Conservation (phyloP, 345 rosid species). For the Limnanthes douglasii region DNA sequence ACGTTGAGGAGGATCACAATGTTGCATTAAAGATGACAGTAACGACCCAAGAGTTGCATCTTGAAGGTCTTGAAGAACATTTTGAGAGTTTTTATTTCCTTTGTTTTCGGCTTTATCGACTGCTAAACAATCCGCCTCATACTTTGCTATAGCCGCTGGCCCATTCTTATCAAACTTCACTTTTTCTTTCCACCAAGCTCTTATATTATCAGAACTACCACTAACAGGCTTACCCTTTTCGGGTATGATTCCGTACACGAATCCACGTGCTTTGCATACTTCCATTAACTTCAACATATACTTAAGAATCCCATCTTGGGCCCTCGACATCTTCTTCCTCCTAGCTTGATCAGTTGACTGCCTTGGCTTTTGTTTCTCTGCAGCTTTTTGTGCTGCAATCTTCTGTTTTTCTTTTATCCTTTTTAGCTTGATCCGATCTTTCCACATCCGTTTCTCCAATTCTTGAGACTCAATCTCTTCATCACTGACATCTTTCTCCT, state of each 20-base stretch:
- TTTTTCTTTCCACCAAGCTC: conserved; percentile 99
- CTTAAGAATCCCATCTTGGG: conserved; percentile 98
- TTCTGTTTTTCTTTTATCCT: conserved; percentile 73
- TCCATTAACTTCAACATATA: conserved; percentile 99
- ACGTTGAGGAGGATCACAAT: conserved; percentile 96
- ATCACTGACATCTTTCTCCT: conserved; percentile 96
- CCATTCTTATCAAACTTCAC: conserved; percentile 98
- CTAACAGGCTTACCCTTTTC: conserved; percentile 95
- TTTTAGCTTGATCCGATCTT: conserved; percentile 73
- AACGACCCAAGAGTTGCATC: conserved; percentile 98
- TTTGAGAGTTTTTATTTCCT: conserved; percentile 41
- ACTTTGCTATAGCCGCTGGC: conserved; percentile 82
- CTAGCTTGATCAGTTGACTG: conserved; percentile 83
- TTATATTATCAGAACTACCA: conserved; percentile 84
- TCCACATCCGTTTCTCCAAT: conserved; percentile 91
- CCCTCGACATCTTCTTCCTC: conserved; percentile 99
- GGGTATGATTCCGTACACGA: conserved; percentile 93
- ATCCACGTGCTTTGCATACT: conserved; percentile 94
- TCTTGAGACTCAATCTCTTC: conserved; percentile 92
- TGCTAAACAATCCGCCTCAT: conserved; percentile 77
- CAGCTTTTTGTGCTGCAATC: conserved; percentile 46
- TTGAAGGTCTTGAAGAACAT: conserved; percentile 77
- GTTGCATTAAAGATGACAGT: conserved; percentile 95
- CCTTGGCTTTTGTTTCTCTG: conserved; percentile 46
- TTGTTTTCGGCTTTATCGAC: conserved; percentile 38